Percentiles rank a stretch among this genome's conserved stretches.
Conservation (phyloP, 352 stramenopile genomes). For the Globisporangium parvum region DNA sequence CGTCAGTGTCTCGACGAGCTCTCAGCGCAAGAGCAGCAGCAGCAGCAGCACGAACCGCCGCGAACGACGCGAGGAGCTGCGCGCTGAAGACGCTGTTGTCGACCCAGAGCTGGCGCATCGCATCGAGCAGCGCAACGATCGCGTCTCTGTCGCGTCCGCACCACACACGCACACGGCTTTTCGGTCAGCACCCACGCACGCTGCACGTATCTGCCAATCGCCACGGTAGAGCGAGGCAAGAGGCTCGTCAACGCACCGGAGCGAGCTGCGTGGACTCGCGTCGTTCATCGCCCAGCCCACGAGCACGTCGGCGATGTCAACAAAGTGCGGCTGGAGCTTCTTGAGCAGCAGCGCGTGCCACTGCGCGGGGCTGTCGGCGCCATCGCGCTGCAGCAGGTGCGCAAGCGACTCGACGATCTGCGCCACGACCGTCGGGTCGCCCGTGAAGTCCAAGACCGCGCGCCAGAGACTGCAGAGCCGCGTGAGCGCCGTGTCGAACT, state of each 20-base stretch:
- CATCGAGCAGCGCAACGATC: conserved; percentile 41
- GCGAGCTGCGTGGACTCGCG: conserved; percentile 19
- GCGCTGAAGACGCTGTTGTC: conserved; percentile 71
- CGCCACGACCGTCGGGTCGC: conserved; percentile 29
- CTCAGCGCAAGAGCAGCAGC: neutral
- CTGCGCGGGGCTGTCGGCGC: conserved; percentile 8
- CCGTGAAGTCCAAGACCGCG: conserved; percentile 43
- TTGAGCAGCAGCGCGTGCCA: conserved; percentile 26
- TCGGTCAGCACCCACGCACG: neutral
- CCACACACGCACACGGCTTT: neutral
- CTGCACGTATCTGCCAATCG: neutral
- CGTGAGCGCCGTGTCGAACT: conserved; percentile 35
- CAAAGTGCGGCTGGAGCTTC: conserved; percentile 61
- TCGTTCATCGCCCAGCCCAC: conserved; percentile 61
- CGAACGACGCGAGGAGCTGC: conserved; percentile 57
- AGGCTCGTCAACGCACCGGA: conserved; percentile 24
- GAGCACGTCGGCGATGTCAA: conserved; percentile 62
- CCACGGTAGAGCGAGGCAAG: neutral
- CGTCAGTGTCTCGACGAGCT: neutral
- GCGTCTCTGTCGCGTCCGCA: conserved; percentile 24
- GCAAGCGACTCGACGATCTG: conserved; percentile 28
- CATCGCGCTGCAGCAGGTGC: conserved; percentile 20
- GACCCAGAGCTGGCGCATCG: conserved; percentile 44
- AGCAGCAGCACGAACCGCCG: conserved; percentile 26
- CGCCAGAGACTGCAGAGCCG: conserved; percentile 42